Base-by-base conservation (phyloP, 1,284 basidiomycete species). In the Tilletia indica region DNA sequence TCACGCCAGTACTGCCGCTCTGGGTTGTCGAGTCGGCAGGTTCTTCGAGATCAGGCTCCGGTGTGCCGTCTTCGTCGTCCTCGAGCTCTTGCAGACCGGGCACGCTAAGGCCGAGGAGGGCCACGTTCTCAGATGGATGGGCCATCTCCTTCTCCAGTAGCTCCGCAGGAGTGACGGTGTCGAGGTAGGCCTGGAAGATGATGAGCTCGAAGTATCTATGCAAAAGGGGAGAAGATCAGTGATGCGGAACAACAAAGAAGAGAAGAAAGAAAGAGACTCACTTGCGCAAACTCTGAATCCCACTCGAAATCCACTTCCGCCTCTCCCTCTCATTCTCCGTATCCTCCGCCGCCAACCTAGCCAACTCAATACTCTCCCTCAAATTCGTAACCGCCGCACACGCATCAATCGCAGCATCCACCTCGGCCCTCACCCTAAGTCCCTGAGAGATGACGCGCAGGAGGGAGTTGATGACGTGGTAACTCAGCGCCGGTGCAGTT, bases 381-480 rank as follows among this genome's bases (percentile, higher is more conserved):
- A 89, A 85, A 82, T 98, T 96, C 83, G 91, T 89, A 0, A 94
- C 90, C n/a, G 90, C 87, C 19, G 90, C 89, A 79, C 94, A 95
- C 74, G 90, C 90, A 80, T 97, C 94, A 74, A 99, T 92, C 5
- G 92, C 93, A 70, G 94, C 91, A 81, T 99, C 96, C 0, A 99
- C 95, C 3, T 88, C 88, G 49, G 80, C 88, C 86, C 98, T 99
- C 38, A 97, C 93, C 31, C 89, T 89, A 12, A 92, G 88, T 0
- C 97, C 96, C 80, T 92, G 91, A 63, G 93, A 89, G 68, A 98
- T 90, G n/a, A 98, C 94, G 36, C 97, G 90, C 36, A 99, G 87
- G 19, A 97, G 85, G 72, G 86, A 87, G 82, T 89, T 89, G 83
- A 89, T 88, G 86, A 88, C 92, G 90, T 97, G 87, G 82, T 77